phyloP scores from a whole-genome alignment of 2,329 filamentous ascomycete genomes.

The Epichloe bromicola region DNA sequence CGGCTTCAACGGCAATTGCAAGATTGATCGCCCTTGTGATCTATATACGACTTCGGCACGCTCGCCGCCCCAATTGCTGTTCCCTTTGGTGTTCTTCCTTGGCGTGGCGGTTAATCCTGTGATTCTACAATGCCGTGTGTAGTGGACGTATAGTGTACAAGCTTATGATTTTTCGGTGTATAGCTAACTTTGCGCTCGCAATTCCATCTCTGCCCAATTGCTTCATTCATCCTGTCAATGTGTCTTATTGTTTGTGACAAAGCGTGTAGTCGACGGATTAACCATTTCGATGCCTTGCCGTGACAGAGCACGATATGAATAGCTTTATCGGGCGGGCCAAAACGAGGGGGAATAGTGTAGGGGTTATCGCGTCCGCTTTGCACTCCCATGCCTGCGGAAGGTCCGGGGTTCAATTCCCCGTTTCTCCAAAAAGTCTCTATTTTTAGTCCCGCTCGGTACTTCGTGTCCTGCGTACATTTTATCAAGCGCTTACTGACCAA shows the following conservation, averaged over 20 bases:
- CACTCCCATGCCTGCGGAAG: not conserved
- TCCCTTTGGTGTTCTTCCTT: not conserved
- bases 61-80: not conserved
- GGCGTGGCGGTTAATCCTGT: not conserved
- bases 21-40: too few relatives aligned
- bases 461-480: too few relatives aligned
- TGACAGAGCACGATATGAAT: rapidly evolving
- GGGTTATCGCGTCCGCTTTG: slow-evolving; percentile 5
- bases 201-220: too few relatives aligned
- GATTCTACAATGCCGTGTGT: too few relatives aligned
- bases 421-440: not conserved
- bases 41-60: not conserved
- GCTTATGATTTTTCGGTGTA: too few relatives aligned
- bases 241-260: too few relatives aligned
- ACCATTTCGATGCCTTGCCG: too few relatives aligned
- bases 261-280: too few relatives aligned
- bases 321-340: rapidly evolving
- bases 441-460: too few relatives aligned
- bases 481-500: rapidly evolving
- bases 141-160: too few relatives aligned
- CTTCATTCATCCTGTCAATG: too few relatives aligned
- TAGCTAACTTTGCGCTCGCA: too few relatives aligned
- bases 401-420: slow-evolving; percentile 5
- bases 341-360: slow-evolving; percentile 1
- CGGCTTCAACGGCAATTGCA: not conserved